phyloP scores from a whole-genome alignment of 257 asterid genomes.

The Solanum paucissectum region DNA sequence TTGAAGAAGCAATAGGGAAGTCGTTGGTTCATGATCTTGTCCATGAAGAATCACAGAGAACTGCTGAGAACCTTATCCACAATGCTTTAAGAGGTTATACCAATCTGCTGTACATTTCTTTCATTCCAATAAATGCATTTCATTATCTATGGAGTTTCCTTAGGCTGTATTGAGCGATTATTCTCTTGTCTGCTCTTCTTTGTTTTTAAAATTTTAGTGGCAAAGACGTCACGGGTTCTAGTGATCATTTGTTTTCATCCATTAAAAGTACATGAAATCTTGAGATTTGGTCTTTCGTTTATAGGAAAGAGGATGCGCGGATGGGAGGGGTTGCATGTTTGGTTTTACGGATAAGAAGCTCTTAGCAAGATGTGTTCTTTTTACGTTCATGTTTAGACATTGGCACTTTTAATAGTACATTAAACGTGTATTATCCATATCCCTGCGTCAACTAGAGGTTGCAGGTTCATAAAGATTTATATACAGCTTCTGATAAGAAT shows the following conservation, averaged over 20 bases:
- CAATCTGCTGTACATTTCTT: background rate
- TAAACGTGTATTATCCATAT: background rate
- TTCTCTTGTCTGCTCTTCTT: background rate
- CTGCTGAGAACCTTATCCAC: conserved; percentile 40
- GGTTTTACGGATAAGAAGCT: background rate
- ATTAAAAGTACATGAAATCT: background rate
- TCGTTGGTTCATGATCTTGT: conserved; percentile 54
- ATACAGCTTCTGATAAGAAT: background rate
- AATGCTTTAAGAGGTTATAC: conserved; percentile 57
- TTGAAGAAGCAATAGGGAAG: conserved; percentile 51
- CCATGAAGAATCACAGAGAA: conserved; percentile 51
- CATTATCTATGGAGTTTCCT: background rate
- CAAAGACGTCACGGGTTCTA: background rate
- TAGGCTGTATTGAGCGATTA: background rate
- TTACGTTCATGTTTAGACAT: background rate
- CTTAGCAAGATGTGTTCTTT: background rate
- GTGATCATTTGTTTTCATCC: background rate
- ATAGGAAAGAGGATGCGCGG: background rate
- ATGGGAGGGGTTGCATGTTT: background rate
- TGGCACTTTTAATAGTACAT: background rate
- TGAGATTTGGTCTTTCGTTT: background rate
- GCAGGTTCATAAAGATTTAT: background rate
- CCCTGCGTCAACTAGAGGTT: background rate
- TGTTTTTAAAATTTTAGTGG: background rate
- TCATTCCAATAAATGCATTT: conserved; percentile 3